Base-by-base conservation (phyloP, 495 filamentous ascomycete species). In the Aeminium ludgeri region DNA sequence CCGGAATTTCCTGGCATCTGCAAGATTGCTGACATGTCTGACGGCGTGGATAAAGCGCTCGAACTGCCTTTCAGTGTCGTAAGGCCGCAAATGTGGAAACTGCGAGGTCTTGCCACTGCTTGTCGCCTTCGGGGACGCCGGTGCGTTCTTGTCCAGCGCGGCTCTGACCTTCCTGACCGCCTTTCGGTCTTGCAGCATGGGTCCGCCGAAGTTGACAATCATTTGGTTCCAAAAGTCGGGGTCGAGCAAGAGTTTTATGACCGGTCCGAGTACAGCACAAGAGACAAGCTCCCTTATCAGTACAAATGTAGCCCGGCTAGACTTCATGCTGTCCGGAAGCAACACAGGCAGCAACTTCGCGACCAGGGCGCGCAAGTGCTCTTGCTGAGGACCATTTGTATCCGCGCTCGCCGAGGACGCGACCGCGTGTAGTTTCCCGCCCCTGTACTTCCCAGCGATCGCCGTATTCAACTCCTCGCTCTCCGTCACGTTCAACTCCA, bases 221-320 rank as follows among this genome's bases (percentile, higher is more conserved):
- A 91, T 52, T 52, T 92, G 85, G 55, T 96, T 96, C 89, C 89
- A 95, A 1, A 80, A 86, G 65, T 99, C 91, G 8, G 91, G 86
- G 46, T 96, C 89, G 13, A 82, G 65, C 20, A 89, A 54, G 52
- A 82, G 63, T 48, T 74, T 69, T 58, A 86, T 63, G 20, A 79
- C 61, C 3, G 83, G 81, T 25, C 69, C 73, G 38, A 87, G 60
- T 36, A 87, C 73, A 30, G 78, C 76, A 53, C 83, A 86, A 11
- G 76, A 67, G 5, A 92, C 72, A 43, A 96, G 74, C 61, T 99
- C 91, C 47, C 78, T 74, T 23, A 93, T 67, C 29, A 99, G 59
- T 10, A 82, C 79, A 15, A 68, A 69, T 10, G 93, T 86, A 36
- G 80, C 73, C 27, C 80, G 68, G 50, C 87, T 95, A 16, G 72